These are phyloP conservation scores for Podaxis carcinomalis DNA, from an alignment of 768 basidiomycete species.

Conservation along the genomic window DNA sequence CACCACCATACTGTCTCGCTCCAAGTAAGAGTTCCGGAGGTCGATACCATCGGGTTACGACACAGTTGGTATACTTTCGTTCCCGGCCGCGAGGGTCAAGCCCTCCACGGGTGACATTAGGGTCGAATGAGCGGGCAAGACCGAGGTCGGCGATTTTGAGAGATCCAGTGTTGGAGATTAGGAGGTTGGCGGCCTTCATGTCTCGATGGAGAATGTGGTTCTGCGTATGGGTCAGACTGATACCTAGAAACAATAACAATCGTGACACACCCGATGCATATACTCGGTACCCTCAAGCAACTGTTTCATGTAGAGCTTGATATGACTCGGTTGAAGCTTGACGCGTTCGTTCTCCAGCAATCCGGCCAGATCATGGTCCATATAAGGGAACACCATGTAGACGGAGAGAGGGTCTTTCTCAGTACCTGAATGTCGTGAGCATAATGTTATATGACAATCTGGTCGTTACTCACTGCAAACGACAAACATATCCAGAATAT, in stretches of 20 bases:
- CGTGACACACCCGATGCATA: slow-evolving; percentile 77
- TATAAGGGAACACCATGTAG: slow-evolving; percentile 99
- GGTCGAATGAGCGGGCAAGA: slow-evolving; percentile 79
- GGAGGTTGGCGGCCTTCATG: slow-evolving; percentile 97
- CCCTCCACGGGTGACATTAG: slow-evolving; percentile 34
- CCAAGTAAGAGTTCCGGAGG: slow-evolving; percentile 91
- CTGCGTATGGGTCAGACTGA: slow-evolving; percentile 34
- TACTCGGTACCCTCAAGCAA: slow-evolving; percentile 95
- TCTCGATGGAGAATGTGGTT: slow-evolving; percentile 97
- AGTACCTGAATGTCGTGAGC: slow-evolving; percentile 39
- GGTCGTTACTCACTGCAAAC: slow-evolving; percentile 54
- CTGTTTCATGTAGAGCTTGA: slow-evolving; percentile 96
- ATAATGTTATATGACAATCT: neutral
- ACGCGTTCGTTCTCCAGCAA: slow-evolving; percentile 89
- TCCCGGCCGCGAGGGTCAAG: slow-evolving; percentile 44
- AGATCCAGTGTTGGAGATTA: slow-evolving; percentile 83
- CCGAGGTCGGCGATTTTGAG: slow-evolving; percentile 95
- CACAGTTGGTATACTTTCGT: slow-evolving; percentile 90
- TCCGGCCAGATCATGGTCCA: slow-evolving; percentile 98
- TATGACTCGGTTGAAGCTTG: slow-evolving; percentile 74
- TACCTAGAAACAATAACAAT: neutral
- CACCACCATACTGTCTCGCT: slow-evolving; percentile 84
- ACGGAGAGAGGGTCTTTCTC: slow-evolving; percentile 75
- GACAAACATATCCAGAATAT: slow-evolving; percentile 91
- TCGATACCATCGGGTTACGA: slow-evolving; percentile 93